Percentiles rank a stretch among this genome's conserved stretches.
Conservation (phyloP, 768 basidiomycete genomes). For the Termitomyces titanicus region DNA sequence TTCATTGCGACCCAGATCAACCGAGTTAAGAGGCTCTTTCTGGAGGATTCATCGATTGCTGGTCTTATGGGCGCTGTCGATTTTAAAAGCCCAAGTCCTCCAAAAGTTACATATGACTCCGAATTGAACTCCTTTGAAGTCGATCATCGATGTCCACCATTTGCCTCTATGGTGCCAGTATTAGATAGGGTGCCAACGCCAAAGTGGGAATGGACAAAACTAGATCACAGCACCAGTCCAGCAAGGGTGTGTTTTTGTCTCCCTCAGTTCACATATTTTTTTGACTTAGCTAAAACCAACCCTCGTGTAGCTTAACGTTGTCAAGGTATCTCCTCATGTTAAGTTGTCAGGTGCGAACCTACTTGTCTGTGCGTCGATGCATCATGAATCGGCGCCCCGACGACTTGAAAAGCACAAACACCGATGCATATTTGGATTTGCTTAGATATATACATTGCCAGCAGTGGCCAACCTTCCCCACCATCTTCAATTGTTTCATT, state of each 20-base stretch:
- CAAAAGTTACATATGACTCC: conserved; percentile 8
- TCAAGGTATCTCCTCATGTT: conserved; percentile 22
- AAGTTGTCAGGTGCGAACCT: conserved; percentile 21
- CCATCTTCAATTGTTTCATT: conserved; percentile 38
- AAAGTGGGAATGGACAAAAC: conserved; percentile 14
- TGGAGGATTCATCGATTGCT: conserved; percentile 7
- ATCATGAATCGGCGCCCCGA: conserved; percentile 13
- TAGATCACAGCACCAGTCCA: conserved; percentile 15
- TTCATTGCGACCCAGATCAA: conserved; percentile 11
- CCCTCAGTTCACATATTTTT: conserved; percentile 9
- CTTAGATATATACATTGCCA: conserved; percentile 1
- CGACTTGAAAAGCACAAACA: neutral
- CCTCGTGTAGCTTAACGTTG: conserved; percentile 13
- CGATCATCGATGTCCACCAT: conserved; percentile 1
- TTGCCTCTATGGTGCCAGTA: conserved; percentile 8
- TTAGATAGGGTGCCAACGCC: conserved; percentile 6
- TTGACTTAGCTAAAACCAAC: conserved; percentile 17
- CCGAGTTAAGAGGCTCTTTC: conserved; percentile 3
- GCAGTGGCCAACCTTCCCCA: conserved; percentile 48
- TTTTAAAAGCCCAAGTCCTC: neutral
- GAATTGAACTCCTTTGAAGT: conserved; percentile 3
- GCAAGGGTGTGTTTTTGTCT: conserved; percentile 20
- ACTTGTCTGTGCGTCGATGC: conserved; percentile 20
- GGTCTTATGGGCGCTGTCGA: conserved; percentile 8
- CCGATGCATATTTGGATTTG: neutral